These are phyloP conservation scores for Phoma sp. DNA, from an alignment of 2,329 filamentous ascomycete genomes.

Conservation along the genomic window DNA sequence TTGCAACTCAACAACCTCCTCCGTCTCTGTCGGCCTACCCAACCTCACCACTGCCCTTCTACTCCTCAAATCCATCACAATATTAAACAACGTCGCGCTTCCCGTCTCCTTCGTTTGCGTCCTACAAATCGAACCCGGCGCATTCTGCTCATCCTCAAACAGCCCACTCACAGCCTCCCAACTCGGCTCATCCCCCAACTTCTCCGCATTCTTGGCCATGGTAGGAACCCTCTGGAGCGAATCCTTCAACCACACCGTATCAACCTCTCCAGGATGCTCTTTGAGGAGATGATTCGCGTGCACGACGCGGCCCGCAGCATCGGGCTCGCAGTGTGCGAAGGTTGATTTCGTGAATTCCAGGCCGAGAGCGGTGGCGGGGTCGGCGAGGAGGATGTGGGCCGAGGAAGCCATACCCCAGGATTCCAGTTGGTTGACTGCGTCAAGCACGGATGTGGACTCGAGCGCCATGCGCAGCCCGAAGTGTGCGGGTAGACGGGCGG, in stretches of 20 bases:
- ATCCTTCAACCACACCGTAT: slow-evolving; percentile 53
- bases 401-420: slow-evolving; percentile 58
- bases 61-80: slow-evolving; percentile 45
- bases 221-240: slow-evolving; percentile 45
- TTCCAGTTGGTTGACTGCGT: slow-evolving; percentile 55
- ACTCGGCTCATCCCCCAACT: slow-evolving; percentile 27
- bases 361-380: slow-evolving; percentile 54
- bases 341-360: slow-evolving; percentile 55
- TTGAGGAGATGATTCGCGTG: slow-evolving; percentile 54
- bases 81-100: slow-evolving; percentile 44
- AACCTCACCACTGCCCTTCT: slow-evolving; percentile 37
- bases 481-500: slow-evolving; percentile 63
- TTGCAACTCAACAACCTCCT: slow-evolving; percentile 32
- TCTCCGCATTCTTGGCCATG: slow-evolving; percentile 43
- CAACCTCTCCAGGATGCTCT: slow-evolving; percentile 47
- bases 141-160: slow-evolving; percentile 52
- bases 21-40: slow-evolving; percentile 40
- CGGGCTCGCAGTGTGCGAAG: slow-evolving; percentile 42
- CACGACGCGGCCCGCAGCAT: slow-evolving; percentile 44
- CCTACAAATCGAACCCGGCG: slow-evolving; percentile 45
- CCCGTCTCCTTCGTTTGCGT: slow-evolving; percentile 31
- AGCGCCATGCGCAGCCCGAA: slow-evolving; percentile 63
- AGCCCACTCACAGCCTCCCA: slow-evolving; percentile 39
- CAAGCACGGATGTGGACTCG: slow-evolving; percentile 56
- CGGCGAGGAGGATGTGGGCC: slow-evolving; percentile 62